phyloP scores from a whole-genome alignment of 495 filamentous ascomycete genomes.

The Hypoxylon fragiforme region DNA sequence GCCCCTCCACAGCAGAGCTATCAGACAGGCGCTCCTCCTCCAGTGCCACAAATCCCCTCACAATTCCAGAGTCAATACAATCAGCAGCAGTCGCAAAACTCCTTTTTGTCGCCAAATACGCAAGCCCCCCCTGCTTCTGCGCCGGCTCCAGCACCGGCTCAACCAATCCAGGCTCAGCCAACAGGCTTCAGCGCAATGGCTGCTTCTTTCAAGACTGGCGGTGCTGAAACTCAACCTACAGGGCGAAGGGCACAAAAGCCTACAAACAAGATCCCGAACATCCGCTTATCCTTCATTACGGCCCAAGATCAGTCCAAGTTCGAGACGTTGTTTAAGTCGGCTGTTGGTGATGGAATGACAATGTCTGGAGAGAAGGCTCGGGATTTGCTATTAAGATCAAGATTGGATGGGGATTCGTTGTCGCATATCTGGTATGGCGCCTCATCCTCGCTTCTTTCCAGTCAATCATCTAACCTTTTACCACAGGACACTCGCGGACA shows the following conservation, averaged over 20 bases:
- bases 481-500: constrained; percentile 87
- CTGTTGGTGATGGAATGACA: constrained; percentile 79
- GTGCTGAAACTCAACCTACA: constrained; percentile 57
- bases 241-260: constrained; percentile 48
- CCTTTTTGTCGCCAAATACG: constrained; percentile 43
- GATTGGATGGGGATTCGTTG: constrained; percentile 77
- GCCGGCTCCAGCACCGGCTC: constrained; percentile 47
- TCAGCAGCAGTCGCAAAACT: constrained; percentile 51
- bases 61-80: constrained; percentile 54
- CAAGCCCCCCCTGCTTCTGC: constrained; percentile 38
- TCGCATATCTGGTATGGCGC: constrained; percentile 79
- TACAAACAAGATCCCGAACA: constrained; percentile 82
- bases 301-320: constrained; percentile 96
- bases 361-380: constrained; percentile 90
- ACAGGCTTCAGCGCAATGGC: constrained; percentile 82
- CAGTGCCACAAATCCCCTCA: constrained; percentile 59
- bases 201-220: constrained; percentile 73
- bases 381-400: constrained; percentile 85
- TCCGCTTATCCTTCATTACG: constrained; percentile 92
- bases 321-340: constrained; percentile 96
- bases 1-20: constrained; percentile 48
- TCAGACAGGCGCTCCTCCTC: constrained; percentile 54
- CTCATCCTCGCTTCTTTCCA: neutral
- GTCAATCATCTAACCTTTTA: constrained; percentile 19
- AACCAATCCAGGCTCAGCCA: constrained; percentile 64